Conservation (phyloP, 2,329 filamentous ascomycete species). For the Pseudogymnoascus verrucosus region DNA sequence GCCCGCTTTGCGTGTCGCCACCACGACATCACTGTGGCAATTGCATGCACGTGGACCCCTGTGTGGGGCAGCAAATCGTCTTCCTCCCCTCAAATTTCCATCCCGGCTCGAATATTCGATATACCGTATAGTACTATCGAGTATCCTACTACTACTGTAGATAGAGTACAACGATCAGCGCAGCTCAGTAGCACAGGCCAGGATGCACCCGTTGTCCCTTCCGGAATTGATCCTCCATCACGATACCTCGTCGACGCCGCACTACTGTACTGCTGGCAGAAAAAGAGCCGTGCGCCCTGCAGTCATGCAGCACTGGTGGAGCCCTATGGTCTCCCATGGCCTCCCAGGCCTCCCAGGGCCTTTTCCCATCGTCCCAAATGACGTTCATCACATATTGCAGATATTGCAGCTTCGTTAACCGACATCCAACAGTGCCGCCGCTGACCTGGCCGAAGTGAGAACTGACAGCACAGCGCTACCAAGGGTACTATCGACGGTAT, state of each 20-base stretch:
- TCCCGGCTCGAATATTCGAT: background rate
- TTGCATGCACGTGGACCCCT: background rate
- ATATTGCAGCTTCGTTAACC: background rate
- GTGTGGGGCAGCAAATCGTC: background rate
- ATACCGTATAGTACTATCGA: background rate
- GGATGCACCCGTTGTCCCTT: background rate
- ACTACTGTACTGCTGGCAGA: background rate
- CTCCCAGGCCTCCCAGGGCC: background rate
- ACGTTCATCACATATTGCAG: background rate
- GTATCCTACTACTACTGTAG: too few species aligned
- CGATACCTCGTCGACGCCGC: background rate
- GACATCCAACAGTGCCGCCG: background rate
- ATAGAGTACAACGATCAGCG: too few species aligned
- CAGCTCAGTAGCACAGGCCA: background rate
- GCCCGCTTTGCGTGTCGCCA: background rate
- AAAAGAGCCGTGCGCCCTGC: background rate
- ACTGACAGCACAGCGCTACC: background rate
- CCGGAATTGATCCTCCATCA: background rate
- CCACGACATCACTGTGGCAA: background rate
- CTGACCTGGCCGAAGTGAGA: background rate
- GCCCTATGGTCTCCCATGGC: background rate
- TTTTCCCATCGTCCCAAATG: background rate
- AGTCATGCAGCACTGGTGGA: background rate
- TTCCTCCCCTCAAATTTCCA: background rate
- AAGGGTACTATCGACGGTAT: background rate